Base-by-base conservation (phyloP, 1,139 yeast genomes). In the Blastobotrys capitulatus region DNA sequence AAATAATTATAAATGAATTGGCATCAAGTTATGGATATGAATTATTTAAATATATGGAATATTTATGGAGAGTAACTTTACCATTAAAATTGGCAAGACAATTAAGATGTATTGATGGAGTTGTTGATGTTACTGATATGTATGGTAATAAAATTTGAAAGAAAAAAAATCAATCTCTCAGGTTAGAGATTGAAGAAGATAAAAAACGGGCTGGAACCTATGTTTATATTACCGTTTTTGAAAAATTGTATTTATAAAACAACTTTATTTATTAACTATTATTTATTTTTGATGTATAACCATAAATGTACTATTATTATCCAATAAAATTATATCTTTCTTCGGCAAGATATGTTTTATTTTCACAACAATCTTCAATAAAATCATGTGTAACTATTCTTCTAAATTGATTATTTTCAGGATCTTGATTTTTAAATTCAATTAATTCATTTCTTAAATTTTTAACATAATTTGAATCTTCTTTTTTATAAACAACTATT, bases 291-390 rank as follows among this genome's bases (percentile, higher is more conserved):
- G n/a, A n/a, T n/a, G n/a, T n/a, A n/a, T n/a, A n/a, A n/a, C n/a
- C n/a, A n/a, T n/a, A n/a, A n/a, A n/a, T n/a, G n/a, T n/a, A n/a
- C n/a, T n/a, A n/a, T n/a, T n/a, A n/a, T n/a, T n/a, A n/a, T n/a
- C n/a, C n/a, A n/a, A n/a, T n/a, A n/a, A n/a, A 29, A 3, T 29
- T 12, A 29, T 29, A 13, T 35, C n/a, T 16, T 19, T 35, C 57
- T 46, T 34, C 57, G 55, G 35, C 56, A 64, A 34, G 60, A 54
- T 6, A 60, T 42, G 29, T 57, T 35, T 6, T 60, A 55, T 22
- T 47, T 43, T 41, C 57, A 61, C 12, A 47, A 43, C 68, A 68
- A 60, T 50, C 62, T 46, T n/a, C 52, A 48, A 27, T 38, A 10
- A 12, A 67, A 49, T 69, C 69, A 63, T 36, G 26, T 13, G 16